phyloP scores from a whole-genome alignment of 371 early-diverging fungal species.

The Mucor plumbeus region DNA sequence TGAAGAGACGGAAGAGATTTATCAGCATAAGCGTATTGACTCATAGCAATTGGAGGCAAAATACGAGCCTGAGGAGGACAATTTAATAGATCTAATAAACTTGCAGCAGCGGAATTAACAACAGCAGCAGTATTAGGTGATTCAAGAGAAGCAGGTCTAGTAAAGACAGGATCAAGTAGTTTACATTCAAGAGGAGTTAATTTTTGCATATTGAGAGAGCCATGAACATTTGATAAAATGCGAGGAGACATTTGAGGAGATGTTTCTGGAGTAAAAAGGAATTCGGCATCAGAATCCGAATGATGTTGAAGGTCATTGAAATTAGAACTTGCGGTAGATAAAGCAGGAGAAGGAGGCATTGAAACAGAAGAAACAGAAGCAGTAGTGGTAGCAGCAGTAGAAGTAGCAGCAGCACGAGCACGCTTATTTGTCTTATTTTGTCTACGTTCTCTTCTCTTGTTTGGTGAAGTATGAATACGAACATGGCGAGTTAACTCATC shows the following conservation, averaged over 20 bases:
- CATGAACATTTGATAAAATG: not conserved
- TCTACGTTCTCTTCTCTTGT: conserved; percentile 35
- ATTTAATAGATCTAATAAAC: conserved; percentile 45
- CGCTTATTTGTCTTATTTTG: conserved; percentile 32
- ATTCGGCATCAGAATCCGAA: conserved; percentile 50
- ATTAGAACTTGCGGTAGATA: conserved; percentile 37
- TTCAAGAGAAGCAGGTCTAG: conserved; percentile 12
- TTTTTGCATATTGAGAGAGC: conserved; percentile 11
- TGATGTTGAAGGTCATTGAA: conserved; percentile 29
- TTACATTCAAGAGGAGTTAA: conserved; percentile 41
- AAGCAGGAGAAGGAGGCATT: conserved; percentile 56
- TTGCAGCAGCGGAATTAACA: conserved; percentile 4
- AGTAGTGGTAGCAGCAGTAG: conserved; percentile 11
- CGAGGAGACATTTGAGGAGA: conserved; percentile 47
- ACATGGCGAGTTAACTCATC: conserved; percentile 71
- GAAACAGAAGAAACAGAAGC: conserved; percentile 3
- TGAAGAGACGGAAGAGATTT: conserved; percentile 11
- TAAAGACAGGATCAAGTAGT: conserved; percentile 24
- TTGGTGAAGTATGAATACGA: conserved; percentile 65
- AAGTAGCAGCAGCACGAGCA: conserved; percentile 18
- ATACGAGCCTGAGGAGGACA: conserved; percentile 50
- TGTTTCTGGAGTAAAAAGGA: conserved; percentile 47
- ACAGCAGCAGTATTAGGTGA: not conserved
- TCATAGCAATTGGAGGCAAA: conserved; percentile 41
- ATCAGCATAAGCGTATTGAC: not conserved